These are phyloP conservation scores for Penicillium paradoxum DNA, from an alignment of 495 filamentous ascomycete genomes.

Conservation along the genomic window DNA sequence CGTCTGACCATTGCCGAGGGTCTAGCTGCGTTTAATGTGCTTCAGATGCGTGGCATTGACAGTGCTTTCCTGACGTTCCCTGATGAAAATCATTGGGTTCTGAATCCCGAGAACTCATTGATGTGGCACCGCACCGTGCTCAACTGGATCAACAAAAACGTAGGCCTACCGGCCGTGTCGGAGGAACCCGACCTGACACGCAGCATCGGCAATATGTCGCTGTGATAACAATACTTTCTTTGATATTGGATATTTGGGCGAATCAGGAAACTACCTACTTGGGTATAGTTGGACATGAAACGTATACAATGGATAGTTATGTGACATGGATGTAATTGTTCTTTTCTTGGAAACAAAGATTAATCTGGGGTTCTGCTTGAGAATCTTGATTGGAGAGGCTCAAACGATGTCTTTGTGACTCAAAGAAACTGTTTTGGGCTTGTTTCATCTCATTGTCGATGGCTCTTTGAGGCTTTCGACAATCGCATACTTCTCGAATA, in stretches of 20 bases:
- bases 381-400: background rate
- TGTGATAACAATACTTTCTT: slow-evolving; percentile 15
- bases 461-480: background rate
- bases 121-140: slow-evolving; percentile 89
- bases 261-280: background rate
- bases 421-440: slow-evolving; percentile 6
- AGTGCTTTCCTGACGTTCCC: slow-evolving; percentile 70
- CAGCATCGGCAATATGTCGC: slow-evolving; percentile 15
- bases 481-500: slow-evolving; percentile 2
- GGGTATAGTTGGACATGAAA: slow-evolving; percentile 5
- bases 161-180: slow-evolving; percentile 45
- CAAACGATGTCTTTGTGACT: background rate
- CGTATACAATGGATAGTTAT: background rate
- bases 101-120: slow-evolving; percentile 86
- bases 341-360: slow-evolving; percentile 11
- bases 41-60: slow-evolving; percentile 58
- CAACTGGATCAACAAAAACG: slow-evolving; percentile 83
- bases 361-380: background rate
- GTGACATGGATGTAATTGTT: background rate
- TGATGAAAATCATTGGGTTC: slow-evolving; percentile 82
- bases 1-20: slow-evolving; percentile 80
- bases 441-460: slow-evolving; percentile 13
- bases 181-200: slow-evolving; percentile 21
- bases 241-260: background rate
- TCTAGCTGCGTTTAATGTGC: slow-evolving; percentile 78